Percentiles rank a stretch among this genome's conserved stretches.
Conservation (phyloP, 331 rosid species). For the Stylosanthes scabra region DNA sequence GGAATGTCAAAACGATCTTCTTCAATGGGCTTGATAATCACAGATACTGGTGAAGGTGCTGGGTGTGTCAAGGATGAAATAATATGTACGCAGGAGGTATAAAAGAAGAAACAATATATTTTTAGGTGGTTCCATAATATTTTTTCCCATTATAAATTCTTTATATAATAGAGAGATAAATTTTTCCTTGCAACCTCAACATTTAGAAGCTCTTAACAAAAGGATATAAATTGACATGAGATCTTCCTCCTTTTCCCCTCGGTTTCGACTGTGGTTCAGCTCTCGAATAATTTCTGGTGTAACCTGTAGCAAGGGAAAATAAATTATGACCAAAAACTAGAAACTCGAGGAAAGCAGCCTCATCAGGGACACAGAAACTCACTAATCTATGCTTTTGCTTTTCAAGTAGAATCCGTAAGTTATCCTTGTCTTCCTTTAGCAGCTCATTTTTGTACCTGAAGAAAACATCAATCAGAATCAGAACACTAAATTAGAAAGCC, state of each 20-base stretch:
- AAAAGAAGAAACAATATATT: slow-evolving; percentile 9
- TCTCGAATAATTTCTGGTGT: slow-evolving; percentile 88
- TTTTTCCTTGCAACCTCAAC: not conserved
- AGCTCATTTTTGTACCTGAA: slow-evolving; percentile 89
- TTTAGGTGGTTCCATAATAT: not conserved
- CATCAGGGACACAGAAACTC: slow-evolving; percentile 39
- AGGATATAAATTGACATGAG: slow-evolving; percentile 82
- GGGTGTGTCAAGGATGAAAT: slow-evolving; percentile 66
- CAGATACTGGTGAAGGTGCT: slow-evolving; percentile 63
- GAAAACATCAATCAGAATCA: slow-evolving; percentile 34
- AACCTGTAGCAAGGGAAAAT: slow-evolving; percentile 58
- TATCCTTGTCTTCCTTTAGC: slow-evolving; percentile 69
- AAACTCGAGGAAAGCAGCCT: slow-evolving; percentile 17
- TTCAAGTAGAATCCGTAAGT: slow-evolving; percentile 67
- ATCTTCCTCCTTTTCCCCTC: slow-evolving; percentile 90
- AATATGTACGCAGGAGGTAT: not conserved
- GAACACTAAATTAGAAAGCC: slow-evolving; percentile 12
- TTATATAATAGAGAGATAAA: not conserved
- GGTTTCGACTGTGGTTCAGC: slow-evolving; percentile 76
- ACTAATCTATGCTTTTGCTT: slow-evolving; percentile 81
- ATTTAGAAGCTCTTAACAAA: slow-evolving; percentile 25
- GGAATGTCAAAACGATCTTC: slow-evolving; percentile 92
- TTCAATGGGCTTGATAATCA: slow-evolving; percentile 74
- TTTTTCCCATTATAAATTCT: slow-evolving; percentile 13
- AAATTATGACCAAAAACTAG: slow-evolving; percentile 30